Evolutionary conservation across 495 filamentous ascomycete species (phyloP).

Genomic region (Xylaria nigripes): DNA sequence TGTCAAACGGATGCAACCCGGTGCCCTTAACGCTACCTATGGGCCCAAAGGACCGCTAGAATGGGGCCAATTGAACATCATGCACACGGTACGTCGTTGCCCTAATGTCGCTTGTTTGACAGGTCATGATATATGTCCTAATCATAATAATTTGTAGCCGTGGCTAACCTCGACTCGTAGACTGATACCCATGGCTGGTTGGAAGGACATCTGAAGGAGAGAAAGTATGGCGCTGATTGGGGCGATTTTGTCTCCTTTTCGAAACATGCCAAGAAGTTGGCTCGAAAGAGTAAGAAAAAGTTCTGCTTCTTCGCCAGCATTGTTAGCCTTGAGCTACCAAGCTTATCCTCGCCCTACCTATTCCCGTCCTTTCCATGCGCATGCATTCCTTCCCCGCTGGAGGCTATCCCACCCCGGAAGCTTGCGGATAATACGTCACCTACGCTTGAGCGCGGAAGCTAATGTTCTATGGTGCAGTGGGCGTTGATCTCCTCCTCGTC

Average conservation of each 20-base stretch:
- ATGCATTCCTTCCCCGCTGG: background rate
- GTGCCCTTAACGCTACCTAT: slow-evolving; percentile 32
- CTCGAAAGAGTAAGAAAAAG: slow-evolving; percentile 38
- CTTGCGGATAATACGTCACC: background rate
- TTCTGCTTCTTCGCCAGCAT: background rate
- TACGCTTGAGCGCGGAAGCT: background rate
- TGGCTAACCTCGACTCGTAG: slow-evolving; percentile 3
- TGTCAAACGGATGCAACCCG: slow-evolving; percentile 43
- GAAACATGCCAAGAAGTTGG: slow-evolving; percentile 58
- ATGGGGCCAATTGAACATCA: slow-evolving; percentile 81
- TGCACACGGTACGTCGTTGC: slow-evolving; percentile 50
- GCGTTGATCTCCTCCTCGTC: slow-evolving; percentile 65
- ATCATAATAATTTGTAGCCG: background rate
- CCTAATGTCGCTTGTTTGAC: background rate
- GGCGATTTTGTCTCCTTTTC: slow-evolving; percentile 82
- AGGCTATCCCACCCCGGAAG: background rate
- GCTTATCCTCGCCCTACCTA: background rate
- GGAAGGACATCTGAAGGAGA: slow-evolving; percentile 71
- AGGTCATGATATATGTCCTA: background rate
- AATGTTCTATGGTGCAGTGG: slow-evolving; percentile 23
- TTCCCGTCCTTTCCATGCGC: background rate
- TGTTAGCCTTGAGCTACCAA: background rate
- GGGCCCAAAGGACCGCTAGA: slow-evolving; percentile 26
- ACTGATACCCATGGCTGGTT: slow-evolving; percentile 76
- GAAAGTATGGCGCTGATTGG: slow-evolving; percentile 74